Evolutionary conservation across 2,329 filamentous ascomycete genomes (phyloP), one percentile per base, ranked within the genome.

Genomic region (Verticillium dahliae): DNA sequence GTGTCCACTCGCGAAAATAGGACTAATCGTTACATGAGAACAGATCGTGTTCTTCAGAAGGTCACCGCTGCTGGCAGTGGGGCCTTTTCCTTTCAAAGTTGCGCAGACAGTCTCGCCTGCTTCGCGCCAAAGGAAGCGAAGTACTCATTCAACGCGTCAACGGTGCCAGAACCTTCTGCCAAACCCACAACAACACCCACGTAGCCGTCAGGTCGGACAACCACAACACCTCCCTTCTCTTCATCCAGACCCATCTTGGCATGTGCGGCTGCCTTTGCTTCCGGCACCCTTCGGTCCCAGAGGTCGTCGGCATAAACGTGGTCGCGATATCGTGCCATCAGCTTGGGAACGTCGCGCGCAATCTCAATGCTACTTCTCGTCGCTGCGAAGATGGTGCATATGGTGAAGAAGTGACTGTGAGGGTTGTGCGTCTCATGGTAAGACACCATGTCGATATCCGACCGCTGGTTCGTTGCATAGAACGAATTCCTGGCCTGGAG

Each of bases 221-320:
- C 89, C 1, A 96, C 88, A 1, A 97, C 84, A 61, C 89, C 92
- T 11, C 92, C 92, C 64, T 79, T 82, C 64, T 90, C 85, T 69
- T 89, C 80, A 65, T 89, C 84, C 33, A 97, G 73, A 0, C 93
- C 93, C 81, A 96, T 89, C 81, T 96, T 97, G 52, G 88, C 87
- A 74, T 97, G 93, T 5, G 91, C 91, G 2, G 90, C 82, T 5
- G 89, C 91, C 67, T 81, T 81, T 1, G 90, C 88, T 22, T 88
- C 80, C 0, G 89, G 87, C 1, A 91, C 88, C 6, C 85, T 81
- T 54, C 83, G 79, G 71, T 95, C 90, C 78, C 85, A 88, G 57
- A 90, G 81, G 73, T 97, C 92, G 69, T 97, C 93, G 1, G 92
- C 90, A 69, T 96, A 97, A 39, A 97, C 81, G 69, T 95, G 90